Conservation (phyloP, 495 filamentous ascomycete species). For the Amniculicola lignicola region DNA sequence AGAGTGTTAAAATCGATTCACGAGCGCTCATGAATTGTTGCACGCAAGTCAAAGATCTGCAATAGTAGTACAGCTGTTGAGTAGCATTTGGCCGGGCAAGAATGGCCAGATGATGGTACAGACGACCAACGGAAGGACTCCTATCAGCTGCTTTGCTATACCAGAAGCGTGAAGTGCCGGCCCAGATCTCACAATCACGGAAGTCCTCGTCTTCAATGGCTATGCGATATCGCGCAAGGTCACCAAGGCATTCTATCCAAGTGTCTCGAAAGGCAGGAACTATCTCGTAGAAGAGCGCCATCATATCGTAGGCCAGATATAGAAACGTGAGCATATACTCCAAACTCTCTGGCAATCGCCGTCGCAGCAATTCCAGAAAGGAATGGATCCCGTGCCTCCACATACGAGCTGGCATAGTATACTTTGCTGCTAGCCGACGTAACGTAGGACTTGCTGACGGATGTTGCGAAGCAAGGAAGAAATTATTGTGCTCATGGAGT, state of each 20-base stretch:
- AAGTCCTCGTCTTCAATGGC: constrained; percentile 69
- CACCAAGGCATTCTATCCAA: constrained; percentile 84
- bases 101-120: constrained; percentile 84
- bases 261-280: constrained; percentile 69
- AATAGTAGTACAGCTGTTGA: constrained; percentile 71
- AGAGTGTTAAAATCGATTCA: constrained; percentile 66
- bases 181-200: constrained; percentile 70
- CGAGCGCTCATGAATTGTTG: constrained; percentile 46
- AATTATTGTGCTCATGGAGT: constrained; percentile 52
- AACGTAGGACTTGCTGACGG: constrained; percentile 59
- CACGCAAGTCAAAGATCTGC: constrained; percentile 33
- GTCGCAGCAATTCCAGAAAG: constrained; percentile 41
- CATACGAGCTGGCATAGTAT: constrained; percentile 75
- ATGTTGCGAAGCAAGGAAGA: constrained; percentile 45
- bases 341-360: constrained; percentile 61
- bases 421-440: constrained; percentile 57
- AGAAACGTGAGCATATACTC: constrained; percentile 79
- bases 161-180: constrained; percentile 68
- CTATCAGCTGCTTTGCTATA: constrained; percentile 71
- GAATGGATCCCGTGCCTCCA: constrained; percentile 79
- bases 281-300: constrained; percentile 47
- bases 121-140: constrained; percentile 61
- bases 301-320: constrained; percentile 72
- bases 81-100: constrained; percentile 67
- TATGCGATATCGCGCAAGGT: constrained; percentile 69